phyloP scores from a whole-genome alignment of 352 stramenopile genomes.

The Globisporangium irregulare region DNA sequence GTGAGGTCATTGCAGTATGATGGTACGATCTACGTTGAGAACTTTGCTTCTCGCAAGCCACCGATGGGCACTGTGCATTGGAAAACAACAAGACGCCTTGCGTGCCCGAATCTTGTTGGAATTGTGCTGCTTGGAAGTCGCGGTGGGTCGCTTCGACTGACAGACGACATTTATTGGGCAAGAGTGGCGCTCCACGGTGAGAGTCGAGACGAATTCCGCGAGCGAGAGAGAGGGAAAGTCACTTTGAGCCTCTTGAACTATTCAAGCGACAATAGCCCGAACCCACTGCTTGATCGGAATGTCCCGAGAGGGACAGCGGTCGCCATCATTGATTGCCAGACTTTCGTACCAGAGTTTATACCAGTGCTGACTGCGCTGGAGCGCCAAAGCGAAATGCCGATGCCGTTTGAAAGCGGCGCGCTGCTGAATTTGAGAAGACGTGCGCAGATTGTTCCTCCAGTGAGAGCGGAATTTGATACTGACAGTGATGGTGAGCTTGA shows the following conservation, averaged over 20 bases:
- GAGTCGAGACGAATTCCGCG: constrained; percentile 58
- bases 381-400: constrained; percentile 56
- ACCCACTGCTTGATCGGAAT: constrained; percentile 41
- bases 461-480: background rate
- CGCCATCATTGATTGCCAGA: constrained; percentile 85
- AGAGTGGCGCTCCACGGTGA: constrained; percentile 74
- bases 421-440: constrained; percentile 60
- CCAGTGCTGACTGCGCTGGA: constrained; percentile 82
- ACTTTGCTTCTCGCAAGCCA: constrained; percentile 57
- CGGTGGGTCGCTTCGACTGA: constrained; percentile 40
- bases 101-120: constrained; percentile 79
- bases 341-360: constrained; percentile 87
- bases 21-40: constrained; percentile 56
- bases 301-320: constrained; percentile 52
- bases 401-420: constrained; percentile 73
- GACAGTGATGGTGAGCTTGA: background rate
- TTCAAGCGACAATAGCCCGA: constrained; percentile 52
- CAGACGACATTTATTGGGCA: constrained; percentile 70
- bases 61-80: constrained; percentile 69
- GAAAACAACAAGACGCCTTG: constrained; percentile 74
- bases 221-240: constrained; percentile 55
- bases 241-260: constrained; percentile 75
- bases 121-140: constrained; percentile 60
- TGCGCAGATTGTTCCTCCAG: constrained; percentile 2
- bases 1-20: constrained; percentile 53